Evolutionary conservation across 1,139 yeast genomes (phyloP), one percentile per base, ranked within the genome.

Genomic region (Pichia terricola): DNA sequence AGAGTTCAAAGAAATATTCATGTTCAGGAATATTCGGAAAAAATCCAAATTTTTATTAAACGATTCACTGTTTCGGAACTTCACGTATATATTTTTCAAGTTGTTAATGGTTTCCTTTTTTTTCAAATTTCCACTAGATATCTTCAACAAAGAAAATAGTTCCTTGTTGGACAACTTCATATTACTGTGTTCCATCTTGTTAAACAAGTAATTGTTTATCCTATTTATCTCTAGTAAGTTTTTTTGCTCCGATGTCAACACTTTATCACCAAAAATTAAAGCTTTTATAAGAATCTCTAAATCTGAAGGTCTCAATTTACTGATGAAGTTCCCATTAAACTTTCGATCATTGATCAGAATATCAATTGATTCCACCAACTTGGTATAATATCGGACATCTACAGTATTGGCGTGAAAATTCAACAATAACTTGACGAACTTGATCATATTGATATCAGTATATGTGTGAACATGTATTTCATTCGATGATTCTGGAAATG

Each of bases 111-210:
- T 31, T n/a, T 31, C 32, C 3, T 37, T 26, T 26, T n/a, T 39
- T n/a, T 16, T 22, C 3, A 35, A 22, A 16, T 22, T 40, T 5
- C 34, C 37, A 26, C 40, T 37, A 3, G 47, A 35, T n/a, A 42
- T 27, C 22, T 42, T 43, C 28, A 47, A 34, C 25, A 47, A 26
- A 4, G 48, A 26, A 35, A 47, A 47, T 26, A 47, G 33, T 26
- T 47, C 50, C 28, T 42, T 45, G 33, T 45, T 47, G 3, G 48
- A 39, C 5, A 47, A 26, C 26, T 47, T 47, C 27, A 47, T 25
- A 3, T 36, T 35, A 4, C 44, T 37, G 3, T 30, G 25, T 36
- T 34, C 40, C n/a, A 47, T 34, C 16, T 42, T 47, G 3, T 34
- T 26, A 32, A 41, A 31, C 10, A 41, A 7, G 9, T 16, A 8